Base-by-base conservation (phyloP, 2,329 filamentous ascomycete species). In the Oidium heveae region DNA sequence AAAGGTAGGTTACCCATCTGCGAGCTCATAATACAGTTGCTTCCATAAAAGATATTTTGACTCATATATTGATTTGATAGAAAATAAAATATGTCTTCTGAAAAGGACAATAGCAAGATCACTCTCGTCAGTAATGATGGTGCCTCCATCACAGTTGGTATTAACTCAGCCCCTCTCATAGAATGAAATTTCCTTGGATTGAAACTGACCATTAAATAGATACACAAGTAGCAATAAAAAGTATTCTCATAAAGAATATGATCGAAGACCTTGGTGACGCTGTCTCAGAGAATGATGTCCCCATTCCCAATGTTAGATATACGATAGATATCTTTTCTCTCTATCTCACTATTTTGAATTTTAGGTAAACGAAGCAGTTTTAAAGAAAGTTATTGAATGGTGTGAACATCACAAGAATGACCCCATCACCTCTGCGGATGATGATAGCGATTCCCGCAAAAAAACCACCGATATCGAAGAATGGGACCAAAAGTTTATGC, bases 401-500 rank as follows among this genome's bases (percentile, higher is more conserved):
- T 96, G 91, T 72, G 79, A 85, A 60, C 86, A 95, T 67, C 91
- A 98, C 76, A 84, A 85, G 68, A 79, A 80, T 67, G 91, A 98
- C 65, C 86, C 91, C 41, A 74, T 80, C n/a, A 76, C 80, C 58
- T 74, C 81, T 54, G 78, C 80, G 63, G 89, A 96, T 58, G 91
- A 94, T 57, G 87, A 98, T 63, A 83, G 84, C 58, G 89, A 96
- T 64, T 87, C 82, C 53, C 86, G 91, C 63, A 95, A 95, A 76
- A 95, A 94, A 79, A 94, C 88, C 1, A 96, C 91, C 50, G 91
- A 98, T 63, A 98, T 98, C 61, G 91, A 96, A 57, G 91, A 98
- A 70, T 98, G 91, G 91, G 91, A 98, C 63, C 89, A 96, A 70
- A 98, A 98, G 72, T 98, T 96, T 70, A 96, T 98, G 91, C 89